A percentile compares a stretch with the other conserved stretches of the same genome.
phyloP scores from a whole-genome alignment of 495 filamentous ascomycete species.

The Entonaema liquescens region DNA sequence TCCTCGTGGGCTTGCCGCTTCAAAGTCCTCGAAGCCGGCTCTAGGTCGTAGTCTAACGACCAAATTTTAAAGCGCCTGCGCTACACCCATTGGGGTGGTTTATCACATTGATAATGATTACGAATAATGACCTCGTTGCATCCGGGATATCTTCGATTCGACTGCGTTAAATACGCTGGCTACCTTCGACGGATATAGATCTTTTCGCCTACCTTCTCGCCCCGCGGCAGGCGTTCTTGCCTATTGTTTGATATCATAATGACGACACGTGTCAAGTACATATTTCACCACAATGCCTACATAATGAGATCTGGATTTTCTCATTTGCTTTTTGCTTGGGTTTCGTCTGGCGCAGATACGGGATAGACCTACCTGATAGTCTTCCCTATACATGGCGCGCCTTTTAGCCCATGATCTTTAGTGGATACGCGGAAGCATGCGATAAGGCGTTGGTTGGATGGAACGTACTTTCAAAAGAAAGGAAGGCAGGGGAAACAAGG shows the following conservation, averaged over 20 bases:
- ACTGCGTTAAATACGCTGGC: constrained; percentile 9
- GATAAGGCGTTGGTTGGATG: constrained; percentile 35
- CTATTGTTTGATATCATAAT: constrained; percentile 40
- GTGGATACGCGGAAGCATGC: constrained; percentile 15
- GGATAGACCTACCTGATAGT: not conserved
- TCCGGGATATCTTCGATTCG: constrained; percentile 20
- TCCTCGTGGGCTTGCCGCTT: constrained; percentile 37
- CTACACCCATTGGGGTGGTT: not conserved
- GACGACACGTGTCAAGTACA: constrained; percentile 44
- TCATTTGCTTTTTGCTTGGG: constrained; percentile 9
- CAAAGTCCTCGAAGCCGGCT: constrained; percentile 48
- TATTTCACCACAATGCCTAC: constrained; percentile 27
- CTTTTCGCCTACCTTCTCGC: constrained; percentile 39
- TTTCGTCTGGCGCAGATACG: constrained; percentile 12
- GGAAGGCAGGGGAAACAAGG: constrained; percentile 21
- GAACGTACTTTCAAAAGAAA: constrained; percentile 6
- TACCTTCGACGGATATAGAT: constrained; percentile 38
- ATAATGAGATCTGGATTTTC: constrained; percentile 34
- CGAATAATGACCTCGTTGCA: constrained; percentile 45
- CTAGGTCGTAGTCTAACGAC: constrained; percentile 55
- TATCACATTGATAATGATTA: constrained; percentile 38
- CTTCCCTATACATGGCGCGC: not conserved
- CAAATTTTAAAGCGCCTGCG: constrained; percentile 47
- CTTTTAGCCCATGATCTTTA: constrained; percentile 10
- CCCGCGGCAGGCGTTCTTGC: constrained; percentile 36